These are phyloP conservation scores for Chytridiales sp. DNA, from an alignment of 371 early-diverging fungal species.

Conservation along the genomic window DNA sequence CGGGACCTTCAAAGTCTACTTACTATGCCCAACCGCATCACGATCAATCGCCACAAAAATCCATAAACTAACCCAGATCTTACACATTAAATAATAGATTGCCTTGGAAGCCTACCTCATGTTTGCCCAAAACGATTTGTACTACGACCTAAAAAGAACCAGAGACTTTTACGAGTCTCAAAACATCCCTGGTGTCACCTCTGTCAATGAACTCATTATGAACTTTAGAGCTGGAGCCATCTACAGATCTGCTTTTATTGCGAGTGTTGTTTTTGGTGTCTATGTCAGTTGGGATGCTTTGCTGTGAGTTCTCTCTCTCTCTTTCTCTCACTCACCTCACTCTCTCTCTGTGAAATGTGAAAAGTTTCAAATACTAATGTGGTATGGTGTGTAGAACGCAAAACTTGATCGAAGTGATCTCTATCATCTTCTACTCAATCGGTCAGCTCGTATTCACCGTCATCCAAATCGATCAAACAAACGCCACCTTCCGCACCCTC, in stretches of 20 bases:
- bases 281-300: slow-evolving; percentile 27
- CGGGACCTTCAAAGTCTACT: too few relatives aligned
- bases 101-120: too few relatives aligned
- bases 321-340: slow-evolving; percentile 13
- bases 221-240: too few relatives aligned
- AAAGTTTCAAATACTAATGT: slow-evolving; percentile 35
- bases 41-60: too few relatives aligned
- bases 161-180: too few relatives aligned
- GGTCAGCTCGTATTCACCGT: slow-evolving; percentile 16
- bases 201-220: too few relatives aligned
- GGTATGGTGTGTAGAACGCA: slow-evolving; percentile 43
- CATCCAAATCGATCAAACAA: slow-evolving; percentile 19
- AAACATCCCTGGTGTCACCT: too few relatives aligned
- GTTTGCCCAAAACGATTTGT: too few relatives aligned
- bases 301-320: slow-evolving; percentile 17
- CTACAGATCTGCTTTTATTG: slow-evolving; percentile 23
- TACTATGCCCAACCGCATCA: too few relatives aligned
- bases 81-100: too few relatives aligned
- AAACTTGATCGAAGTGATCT: slow-evolving; percentile 43
- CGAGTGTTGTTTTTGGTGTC: slow-evolving; percentile 17
- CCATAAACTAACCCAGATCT: too few relatives aligned
- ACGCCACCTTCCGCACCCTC: neutral
- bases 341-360: neutral
- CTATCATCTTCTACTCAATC: slow-evolving; percentile 29
- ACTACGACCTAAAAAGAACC: too few relatives aligned